Conservation (phyloP, 2,329 filamentous ascomycete genomes). For the Colletotrichum noveboracense region DNA sequence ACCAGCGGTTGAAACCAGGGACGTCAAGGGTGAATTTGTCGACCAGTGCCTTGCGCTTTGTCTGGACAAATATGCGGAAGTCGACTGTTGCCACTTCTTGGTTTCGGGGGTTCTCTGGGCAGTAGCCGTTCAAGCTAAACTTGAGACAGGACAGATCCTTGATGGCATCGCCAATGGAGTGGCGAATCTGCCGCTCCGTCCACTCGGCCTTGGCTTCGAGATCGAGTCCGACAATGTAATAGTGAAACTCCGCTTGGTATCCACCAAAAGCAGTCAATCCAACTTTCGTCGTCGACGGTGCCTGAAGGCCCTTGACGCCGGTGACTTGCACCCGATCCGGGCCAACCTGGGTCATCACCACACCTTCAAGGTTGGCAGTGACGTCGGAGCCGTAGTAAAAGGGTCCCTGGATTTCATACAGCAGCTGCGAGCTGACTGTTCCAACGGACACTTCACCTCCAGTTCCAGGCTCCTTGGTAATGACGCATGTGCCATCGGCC, state of each 20-base stretch:
- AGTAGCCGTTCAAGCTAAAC: conserved; percentile 23
- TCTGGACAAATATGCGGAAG: conserved; percentile 24
- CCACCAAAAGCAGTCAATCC: conserved; percentile 28
- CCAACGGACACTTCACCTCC: conserved; percentile 28
- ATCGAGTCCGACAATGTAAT: conserved; percentile 25
- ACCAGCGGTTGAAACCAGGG: conserved; percentile 27
- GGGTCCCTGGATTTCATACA: conserved; percentile 44
- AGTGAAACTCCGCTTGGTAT: conserved; percentile 30
- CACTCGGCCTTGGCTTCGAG: conserved; percentile 27
- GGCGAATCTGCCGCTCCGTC: conserved; percentile 33
- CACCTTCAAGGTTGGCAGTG: conserved; percentile 31
- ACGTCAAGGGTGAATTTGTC: conserved; percentile 18
- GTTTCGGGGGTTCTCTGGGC: conserved; percentile 19
- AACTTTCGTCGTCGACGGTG: conserved; percentile 36
- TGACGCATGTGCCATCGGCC: conserved; percentile 39
- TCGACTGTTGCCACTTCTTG: conserved; percentile 26
- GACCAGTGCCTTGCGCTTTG: neutral
- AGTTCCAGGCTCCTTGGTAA: conserved; percentile 29
- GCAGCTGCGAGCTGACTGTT: conserved; percentile 34
- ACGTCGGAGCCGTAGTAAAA: conserved; percentile 38
- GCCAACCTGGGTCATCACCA: conserved; percentile 49
- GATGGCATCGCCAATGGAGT: conserved; percentile 31
- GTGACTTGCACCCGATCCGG: conserved; percentile 34
- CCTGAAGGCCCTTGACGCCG: conserved; percentile 36
- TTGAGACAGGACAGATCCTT: conserved; percentile 23